phyloP scores from a whole-genome alignment of 108 stramenopile genomes.

The Cyclotella sp. region DNA sequence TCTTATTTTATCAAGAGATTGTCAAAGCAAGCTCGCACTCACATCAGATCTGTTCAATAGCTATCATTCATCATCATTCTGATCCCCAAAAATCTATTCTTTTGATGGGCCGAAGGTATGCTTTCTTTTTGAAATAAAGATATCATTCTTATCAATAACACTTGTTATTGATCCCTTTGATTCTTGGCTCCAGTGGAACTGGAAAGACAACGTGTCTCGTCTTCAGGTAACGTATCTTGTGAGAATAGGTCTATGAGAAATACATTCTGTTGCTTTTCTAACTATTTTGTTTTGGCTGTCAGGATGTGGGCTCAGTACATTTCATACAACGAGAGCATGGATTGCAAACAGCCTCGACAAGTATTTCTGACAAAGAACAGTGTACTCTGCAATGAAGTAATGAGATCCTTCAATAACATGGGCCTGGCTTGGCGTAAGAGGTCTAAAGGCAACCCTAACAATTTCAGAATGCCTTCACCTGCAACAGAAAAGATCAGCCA shows the following conservation, averaged over 20 bases:
- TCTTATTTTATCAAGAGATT: too few species aligned
- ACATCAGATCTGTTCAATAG: too few species aligned
- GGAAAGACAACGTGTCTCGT: constrained; percentile 63
- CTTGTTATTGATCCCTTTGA: too few species aligned
- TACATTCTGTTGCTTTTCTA: too few species aligned
- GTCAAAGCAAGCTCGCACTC: too few species aligned
- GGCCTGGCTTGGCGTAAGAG: constrained; percentile 53
- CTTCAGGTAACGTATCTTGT: too few species aligned
- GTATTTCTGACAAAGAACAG: constrained; percentile 59
- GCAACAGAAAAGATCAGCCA: constrained; percentile 6
- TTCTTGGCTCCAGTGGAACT: constrained; percentile 41
- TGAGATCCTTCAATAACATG: constrained; percentile 55
- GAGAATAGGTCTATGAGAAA: too few species aligned
- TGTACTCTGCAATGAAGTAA: constrained; percentile 51
- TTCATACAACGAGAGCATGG: neutral
- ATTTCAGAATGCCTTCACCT: too few species aligned
- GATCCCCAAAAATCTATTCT: constrained; percentile 42
- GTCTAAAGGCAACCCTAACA: neutral
- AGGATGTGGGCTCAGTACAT: constrained; percentile 53
- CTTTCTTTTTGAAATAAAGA: too few species aligned
- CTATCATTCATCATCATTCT: constrained; percentile 50
- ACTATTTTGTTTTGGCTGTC: too few species aligned
- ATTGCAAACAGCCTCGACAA: constrained; percentile 38
- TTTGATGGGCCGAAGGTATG: constrained; percentile 50
- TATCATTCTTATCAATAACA: too few species aligned